Percentiles rank a stretch among this genome's conserved stretches.
Conservation (phyloP, 345 rosid species). For the Durio zibethinus region DNA sequence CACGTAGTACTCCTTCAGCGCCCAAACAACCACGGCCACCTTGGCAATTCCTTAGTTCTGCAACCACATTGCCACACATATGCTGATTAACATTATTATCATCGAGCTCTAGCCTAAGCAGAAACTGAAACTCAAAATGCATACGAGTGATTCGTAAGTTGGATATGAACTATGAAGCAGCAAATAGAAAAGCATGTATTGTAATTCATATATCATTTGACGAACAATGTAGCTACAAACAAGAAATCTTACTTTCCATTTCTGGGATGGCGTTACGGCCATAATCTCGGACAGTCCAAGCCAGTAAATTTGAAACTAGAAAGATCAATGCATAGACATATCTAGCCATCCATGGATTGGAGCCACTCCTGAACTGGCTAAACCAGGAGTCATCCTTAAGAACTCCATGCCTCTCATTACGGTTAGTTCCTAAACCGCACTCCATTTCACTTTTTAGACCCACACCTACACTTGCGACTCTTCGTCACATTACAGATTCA, state of each 20-base stretch:
- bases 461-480: conserved; percentile 30
- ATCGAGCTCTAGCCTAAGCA: neutral
- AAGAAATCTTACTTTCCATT: conserved; percentile 61
- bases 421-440: conserved; percentile 38
- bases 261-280: conserved; percentile 56
- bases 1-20: conserved; percentile 86
- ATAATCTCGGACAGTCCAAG: conserved; percentile 91
- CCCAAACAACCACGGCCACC: conserved; percentile 82
- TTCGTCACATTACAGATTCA: conserved; percentile 40
- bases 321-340: conserved; percentile 77
- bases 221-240: neutral
- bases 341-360: conserved; percentile 97
- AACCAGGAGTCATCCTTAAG: conserved; percentile 64
- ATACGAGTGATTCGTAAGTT: neutral
- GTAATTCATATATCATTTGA: neutral
- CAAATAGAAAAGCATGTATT: neutral
- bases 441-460: conserved; percentile 46
- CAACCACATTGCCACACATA: conserved; percentile 23
- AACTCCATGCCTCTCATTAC: conserved; percentile 31
- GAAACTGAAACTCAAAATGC: neutral
- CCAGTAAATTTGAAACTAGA: conserved; percentile 69
- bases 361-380: conserved; percentile 70
- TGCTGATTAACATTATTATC: conserved; percentile 8
- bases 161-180: neutral
- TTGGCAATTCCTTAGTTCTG: conserved; percentile 69